Evolutionary conservation across 1,284 basidiomycete species (phyloP), one percentile per base, ranked within the genome.

Genomic region (Agaricales sp.): DNA sequence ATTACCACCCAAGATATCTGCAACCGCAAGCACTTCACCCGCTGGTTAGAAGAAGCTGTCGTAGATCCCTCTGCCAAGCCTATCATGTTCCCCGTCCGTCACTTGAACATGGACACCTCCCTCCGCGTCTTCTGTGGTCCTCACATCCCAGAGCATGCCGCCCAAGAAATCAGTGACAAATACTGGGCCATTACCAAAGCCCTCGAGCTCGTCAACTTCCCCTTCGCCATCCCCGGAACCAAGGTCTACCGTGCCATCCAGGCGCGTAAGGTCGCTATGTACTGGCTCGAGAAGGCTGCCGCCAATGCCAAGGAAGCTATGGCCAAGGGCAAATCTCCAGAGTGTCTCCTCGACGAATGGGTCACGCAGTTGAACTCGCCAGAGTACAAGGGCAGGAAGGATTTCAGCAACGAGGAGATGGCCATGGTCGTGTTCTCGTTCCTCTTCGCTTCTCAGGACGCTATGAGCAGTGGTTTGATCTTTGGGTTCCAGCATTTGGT

Each of bases 171-270:
- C 61, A 87, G 80, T 61, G 84, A 91, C 57, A 92, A 92, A 65
- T 99, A 98, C 72, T 99, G 95, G 95, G 74, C 78, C 53, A 96
- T 99, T 67, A 98, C 95, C 14, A 71, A 83, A 57, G 92, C 95
- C 1, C 84, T 99, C 43, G 92, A 99, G 66, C 87, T 99, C 51
- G 95, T 99, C 74, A 99, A 99, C 75, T 99, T 99, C 75, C 95
- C 95, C 20, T 71, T 99, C 54, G 86, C 92, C n/a, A 58, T 94
- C 45, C 93, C 93, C 24, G 96, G 96, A 24, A 99, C 95, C 51
- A 98, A 98, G 67, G 82, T 98, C 47, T 99, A 90, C 73, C 88
- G 85, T 55, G 95, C 95, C 1, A 88, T 95, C 59, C 82, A 96
- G 68, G 90, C 92, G 3, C 84, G 95, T 61, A 98, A 97, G 67